A percentile compares a stretch with the other conserved stretches of the same genome.
Conservation (phyloP, 2,329 filamentous ascomycete genomes). For the Monosporascus ibericus region DNA sequence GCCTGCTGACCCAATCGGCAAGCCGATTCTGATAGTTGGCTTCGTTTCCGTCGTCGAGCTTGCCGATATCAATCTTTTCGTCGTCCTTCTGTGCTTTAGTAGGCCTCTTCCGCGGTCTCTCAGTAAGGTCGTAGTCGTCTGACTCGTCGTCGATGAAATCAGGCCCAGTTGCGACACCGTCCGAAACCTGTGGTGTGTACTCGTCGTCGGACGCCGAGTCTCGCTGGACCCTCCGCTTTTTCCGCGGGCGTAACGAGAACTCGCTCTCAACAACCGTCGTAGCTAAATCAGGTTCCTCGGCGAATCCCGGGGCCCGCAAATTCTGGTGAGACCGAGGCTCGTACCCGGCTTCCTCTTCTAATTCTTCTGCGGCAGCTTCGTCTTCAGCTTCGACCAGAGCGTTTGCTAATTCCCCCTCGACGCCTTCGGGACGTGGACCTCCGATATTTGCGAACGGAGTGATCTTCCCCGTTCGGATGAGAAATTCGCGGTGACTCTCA, state of each 20-base stretch:
- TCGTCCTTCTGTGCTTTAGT: conserved; percentile 33
- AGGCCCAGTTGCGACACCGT: conserved; percentile 16
- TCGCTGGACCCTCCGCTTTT: conserved; percentile 42
- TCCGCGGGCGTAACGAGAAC: conserved; percentile 53
- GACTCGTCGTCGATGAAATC: conserved; percentile 29
- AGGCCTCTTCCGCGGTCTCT: conserved; percentile 35
- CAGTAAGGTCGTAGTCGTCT: conserved; percentile 33
- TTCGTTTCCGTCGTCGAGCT: conserved; percentile 86
- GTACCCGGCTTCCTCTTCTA: conserved; percentile 35
- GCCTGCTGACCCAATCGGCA: conserved; percentile 63
- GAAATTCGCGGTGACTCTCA: conserved; percentile 79
- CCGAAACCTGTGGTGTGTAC: conserved; percentile 31
- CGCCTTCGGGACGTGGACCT: conserved; percentile 52
- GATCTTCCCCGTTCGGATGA: conserved; percentile 95
- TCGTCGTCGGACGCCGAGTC: conserved; percentile 37
- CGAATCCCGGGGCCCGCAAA: conserved; percentile 68
- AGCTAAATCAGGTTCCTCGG: conserved; percentile 37
- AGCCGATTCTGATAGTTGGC: conserved; percentile 70
- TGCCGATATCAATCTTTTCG: conserved; percentile 42
- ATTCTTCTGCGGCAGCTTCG: conserved; percentile 50
- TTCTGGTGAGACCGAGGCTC: conserved; percentile 63
- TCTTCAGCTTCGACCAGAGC: conserved; percentile 79
- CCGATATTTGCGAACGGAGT: conserved; percentile 86
- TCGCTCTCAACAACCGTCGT: conserved; percentile 38
- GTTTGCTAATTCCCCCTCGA: conserved; percentile 66